Evolutionary conservation across 306 rosid genomes (phyloP), one percentile per base, ranked within the genome.

Genomic region (cucumber (Cucumis sativus)): DNA sequence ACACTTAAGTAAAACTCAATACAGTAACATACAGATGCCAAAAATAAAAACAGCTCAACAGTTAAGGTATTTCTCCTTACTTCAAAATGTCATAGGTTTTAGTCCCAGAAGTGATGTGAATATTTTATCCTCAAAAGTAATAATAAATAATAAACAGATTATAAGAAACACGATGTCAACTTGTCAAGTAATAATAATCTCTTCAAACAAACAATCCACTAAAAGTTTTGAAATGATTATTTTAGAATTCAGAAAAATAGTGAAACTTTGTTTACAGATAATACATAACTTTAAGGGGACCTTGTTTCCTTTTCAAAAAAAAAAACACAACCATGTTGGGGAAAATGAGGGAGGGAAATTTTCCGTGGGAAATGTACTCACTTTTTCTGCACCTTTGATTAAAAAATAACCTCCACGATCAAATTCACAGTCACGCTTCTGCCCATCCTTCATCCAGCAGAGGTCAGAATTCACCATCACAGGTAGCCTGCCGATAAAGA

Each of bases 311-410:
- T 47, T 47, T 47, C 16, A 47, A 11, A 11, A 47, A 47, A 47
- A 47, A 47, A 47, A 47, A 11, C 15, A 47, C 4, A 47, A 47
- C 52, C 4, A 47, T 12, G 4, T 2, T 2, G 16, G 52, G 52
- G 57, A n/a, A 56, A 18, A 16, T 49, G 47, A 28, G 25, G 18
- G 60, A 57, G 16, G 12, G 57, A 52, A 21, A 37, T 1, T 43
- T 43, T 43, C 13, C 13, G 11, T 43, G 49, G 49, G 57, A 16
- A 21, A 37, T 75, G 78, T 12, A 85, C 85, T 77, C 81, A 92
- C 99, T 90, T 92, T 95, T 81, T 95, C 97, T 4, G 97, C 96
- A 69, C 99, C 99, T 89, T 95, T 92, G 56, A 95, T 84, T 47
- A 92, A 64, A 79, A 95, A 95, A 78, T 95, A 95, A 51, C 99